Percentiles rank a stretch among this genome's conserved stretches.
These are phyloP conservation scores for Mucor plumbeus DNA, from an alignment of 371 early-diverging fungal genomes.

Conservation along the genomic window DNA sequence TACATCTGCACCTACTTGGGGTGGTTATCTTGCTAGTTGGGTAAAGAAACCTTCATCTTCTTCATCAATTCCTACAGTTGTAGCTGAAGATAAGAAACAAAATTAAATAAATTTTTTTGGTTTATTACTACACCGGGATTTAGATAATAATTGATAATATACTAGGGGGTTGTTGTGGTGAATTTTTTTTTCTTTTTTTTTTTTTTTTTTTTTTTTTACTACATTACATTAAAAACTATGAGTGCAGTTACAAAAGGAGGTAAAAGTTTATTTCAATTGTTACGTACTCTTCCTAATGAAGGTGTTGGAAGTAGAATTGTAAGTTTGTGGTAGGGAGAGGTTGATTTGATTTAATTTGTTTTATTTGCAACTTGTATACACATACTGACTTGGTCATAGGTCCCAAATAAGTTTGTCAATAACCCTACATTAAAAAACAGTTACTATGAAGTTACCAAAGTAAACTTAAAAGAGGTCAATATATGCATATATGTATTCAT, in stretches of 20 bases:
- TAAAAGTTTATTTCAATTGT: conserved; percentile 30
- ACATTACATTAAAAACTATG: background rate
- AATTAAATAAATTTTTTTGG: conserved; percentile 6
- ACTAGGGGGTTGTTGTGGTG: background rate
- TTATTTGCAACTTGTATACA: background rate
- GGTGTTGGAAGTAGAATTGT: conserved; percentile 41
- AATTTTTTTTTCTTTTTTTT: too few relatives aligned
- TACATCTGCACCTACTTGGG: conserved; percentile 17
- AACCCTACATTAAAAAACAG: conserved; percentile 35
- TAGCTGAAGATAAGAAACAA: conserved; percentile 15
- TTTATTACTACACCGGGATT: background rate
- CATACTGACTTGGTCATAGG: conserved; percentile 17
- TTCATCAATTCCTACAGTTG: background rate
- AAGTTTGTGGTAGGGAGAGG: conserved; percentile 6
- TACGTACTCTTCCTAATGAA: conserved; percentile 32
- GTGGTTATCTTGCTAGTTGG: conserved; percentile 28
- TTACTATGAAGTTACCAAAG: conserved; percentile 46
- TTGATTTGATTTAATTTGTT: background rate
- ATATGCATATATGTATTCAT: background rate
- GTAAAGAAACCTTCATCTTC: conserved; percentile 12
- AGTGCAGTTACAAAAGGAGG: conserved; percentile 24
- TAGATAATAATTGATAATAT: background rate
- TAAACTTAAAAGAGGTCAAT: conserved; percentile 32
- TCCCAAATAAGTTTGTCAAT: conserved; percentile 33
- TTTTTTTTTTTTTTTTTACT: background rate